Conservation (phyloP, 495 filamentous ascomycete species). For the Rostrohypoxylon terebratum region DNA sequence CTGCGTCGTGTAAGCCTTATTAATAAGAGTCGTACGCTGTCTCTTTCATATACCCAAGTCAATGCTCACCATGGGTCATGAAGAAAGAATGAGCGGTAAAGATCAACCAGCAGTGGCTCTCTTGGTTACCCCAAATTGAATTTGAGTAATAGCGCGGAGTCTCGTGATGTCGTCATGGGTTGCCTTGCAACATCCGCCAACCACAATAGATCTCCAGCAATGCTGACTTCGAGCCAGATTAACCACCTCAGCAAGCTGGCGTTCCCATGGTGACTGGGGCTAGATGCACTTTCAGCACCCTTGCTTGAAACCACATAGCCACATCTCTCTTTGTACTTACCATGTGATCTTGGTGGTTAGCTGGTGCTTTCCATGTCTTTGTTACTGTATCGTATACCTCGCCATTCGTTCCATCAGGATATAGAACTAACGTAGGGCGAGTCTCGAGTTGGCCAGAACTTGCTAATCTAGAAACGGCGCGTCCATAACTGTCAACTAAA, state of each 20-base stretch:
- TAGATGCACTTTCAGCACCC: constrained; percentile 14
- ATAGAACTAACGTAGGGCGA: constrained; percentile 70
- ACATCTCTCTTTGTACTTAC: constrained; percentile 27
- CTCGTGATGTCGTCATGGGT: constrained; percentile 62
- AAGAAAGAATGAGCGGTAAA: constrained; percentile 1
- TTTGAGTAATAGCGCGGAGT: constrained; percentile 51
- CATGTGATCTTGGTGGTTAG: constrained; percentile 22
- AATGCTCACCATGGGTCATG: constrained; percentile 4
- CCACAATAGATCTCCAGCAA: constrained; percentile 63
- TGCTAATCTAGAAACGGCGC: constrained; percentile 52
- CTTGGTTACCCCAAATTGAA: constrained; percentile 8
- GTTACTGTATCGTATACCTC: constrained; percentile 72
- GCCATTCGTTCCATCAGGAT: constrained; percentile 76
- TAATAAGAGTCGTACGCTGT: not conserved
- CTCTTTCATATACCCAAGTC: constrained; percentile 3
- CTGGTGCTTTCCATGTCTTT: constrained; percentile 66
- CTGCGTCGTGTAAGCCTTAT: not conserved
- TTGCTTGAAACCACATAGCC: constrained; percentile 6
- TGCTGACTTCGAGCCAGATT: constrained; percentile 67
- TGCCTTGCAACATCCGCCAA: constrained; percentile 73
- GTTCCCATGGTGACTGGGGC: constrained; percentile 61
- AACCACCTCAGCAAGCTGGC: constrained; percentile 66
- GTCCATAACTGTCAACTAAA: constrained; percentile 62
- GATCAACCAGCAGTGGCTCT: not conserved
- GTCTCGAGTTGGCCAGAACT: constrained; percentile 41